Evolutionary conservation across 106 monocot genomes (phyloP), one percentile per base, ranked within the genome.

Genomic region (Dendrobium nobile): DNA sequence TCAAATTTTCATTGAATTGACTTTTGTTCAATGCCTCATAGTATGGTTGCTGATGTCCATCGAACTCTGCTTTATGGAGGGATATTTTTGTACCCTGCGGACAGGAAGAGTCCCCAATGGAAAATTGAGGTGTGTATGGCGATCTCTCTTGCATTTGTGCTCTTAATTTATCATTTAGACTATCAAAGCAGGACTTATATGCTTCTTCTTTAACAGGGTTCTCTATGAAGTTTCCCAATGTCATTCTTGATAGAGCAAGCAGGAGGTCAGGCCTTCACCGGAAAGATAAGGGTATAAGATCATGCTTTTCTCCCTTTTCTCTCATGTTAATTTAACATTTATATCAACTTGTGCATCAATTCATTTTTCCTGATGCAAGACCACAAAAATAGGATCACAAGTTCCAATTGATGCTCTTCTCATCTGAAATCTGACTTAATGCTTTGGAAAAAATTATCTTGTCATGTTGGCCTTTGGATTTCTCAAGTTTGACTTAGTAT

Each of bases 201-300:
- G 37, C 37, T 37, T 37, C 37, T 17, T 79, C 4, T 67, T 64
- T 83, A 67, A 85, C 92, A 99, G 99, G 77, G 93, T 99, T 75
- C 91, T 99, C 1, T 99, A 99, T 85, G 99, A 99, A 86, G 99
- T 99, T 99, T 99, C 58, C 99, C 99, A 4, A 99, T 99, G 99
- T 91, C 99, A 74, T 99, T 99, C 78, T 87, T 99, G 80, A 88
- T 95, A 86, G 99, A 99, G 77, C 95, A 99, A 86, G 99, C 99
- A 72, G 99, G 99, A 27, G 99, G 99, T 22, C 99, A 99, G 80
- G 88, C 99, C 81, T 99, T 99, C 81, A 99, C 99, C 1, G 93
- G 99, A 18, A 88, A 90, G 70, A 77, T 90, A 90, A 77, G 99
- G 90, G 99, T 99, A 93, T 27, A 85, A 58, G 78, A 47, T 43